Percentiles rank a stretch among this genome's conserved stretches.
Conservation (phyloP, 306 rosid species). For the Pachyrhizus erosus region DNA sequence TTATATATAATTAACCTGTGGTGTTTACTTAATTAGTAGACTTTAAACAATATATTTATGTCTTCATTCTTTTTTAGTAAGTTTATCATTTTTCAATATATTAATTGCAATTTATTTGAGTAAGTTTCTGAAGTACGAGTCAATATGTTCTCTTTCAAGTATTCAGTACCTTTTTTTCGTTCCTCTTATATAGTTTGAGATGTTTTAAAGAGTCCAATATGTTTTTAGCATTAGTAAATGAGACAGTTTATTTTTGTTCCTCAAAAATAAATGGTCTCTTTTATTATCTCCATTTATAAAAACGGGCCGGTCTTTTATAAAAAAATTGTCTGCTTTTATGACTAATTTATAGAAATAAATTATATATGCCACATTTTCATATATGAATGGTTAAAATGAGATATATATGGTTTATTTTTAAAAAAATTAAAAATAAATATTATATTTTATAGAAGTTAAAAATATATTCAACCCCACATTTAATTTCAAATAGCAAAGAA, state of each 20-base stretch:
- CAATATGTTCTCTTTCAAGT: conserved; percentile 8
- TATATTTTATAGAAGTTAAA: background rate
- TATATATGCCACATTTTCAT: background rate
- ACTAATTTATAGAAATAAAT: background rate
- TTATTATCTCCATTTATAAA: background rate
- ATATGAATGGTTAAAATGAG: too few species aligned
- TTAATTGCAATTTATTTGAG: conserved; percentile 32
- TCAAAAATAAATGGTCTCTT: background rate
- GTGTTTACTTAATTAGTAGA: conserved; percentile 4
- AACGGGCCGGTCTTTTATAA: background rate
- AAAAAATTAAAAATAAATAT: background rate
- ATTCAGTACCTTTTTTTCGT: background rate
- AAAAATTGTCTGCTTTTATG: background rate
- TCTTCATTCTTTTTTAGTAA: conserved; percentile 23
- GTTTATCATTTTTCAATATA: conserved; percentile 19
- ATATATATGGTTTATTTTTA: background rate
- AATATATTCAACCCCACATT: background rate
- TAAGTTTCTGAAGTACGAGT: background rate
- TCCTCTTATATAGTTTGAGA: background rate
- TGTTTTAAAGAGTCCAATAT: background rate
- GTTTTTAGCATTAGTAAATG: background rate
- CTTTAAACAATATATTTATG: conserved; percentile 19
- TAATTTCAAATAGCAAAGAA: background rate
- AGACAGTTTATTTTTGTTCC: background rate
- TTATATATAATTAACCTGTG: conserved; percentile 4